Base-by-base conservation (phyloP, 768 basidiomycete species). In the Boletus eberwhitei region DNA sequence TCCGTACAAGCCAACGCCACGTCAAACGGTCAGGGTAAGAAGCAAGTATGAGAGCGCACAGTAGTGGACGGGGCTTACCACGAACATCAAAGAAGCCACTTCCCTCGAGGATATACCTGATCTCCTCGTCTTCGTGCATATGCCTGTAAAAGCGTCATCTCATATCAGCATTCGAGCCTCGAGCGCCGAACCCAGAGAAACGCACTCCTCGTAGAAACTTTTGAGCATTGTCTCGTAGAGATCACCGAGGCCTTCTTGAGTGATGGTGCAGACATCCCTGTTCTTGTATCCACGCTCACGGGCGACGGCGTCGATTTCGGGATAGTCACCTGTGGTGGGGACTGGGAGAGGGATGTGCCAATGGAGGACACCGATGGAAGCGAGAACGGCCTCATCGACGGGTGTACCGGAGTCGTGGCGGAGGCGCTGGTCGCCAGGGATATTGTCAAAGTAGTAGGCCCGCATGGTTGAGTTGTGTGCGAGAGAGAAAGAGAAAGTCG, bases 91-190 rank as follows among this genome's bases (percentile, higher is more conserved):
- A 98, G 77, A 85, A 98, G 0, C 93, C 94, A 36, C 82, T 84
- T n/a, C 95, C 95, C 1, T 80, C 77, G 38, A 93, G 78, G 61
- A 95, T 84, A 63, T 90, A 98, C 8, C 94, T 79, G 64, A 95
- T 96, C 72, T 98, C 94, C 65, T 98, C 94, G 63, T 97, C 94
- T 70, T 97, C 93, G 63, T 97, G 95, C 77, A 98, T 81, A 63
- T 97, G 93, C 63, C 90, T 91, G 60, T 26, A 0, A 5, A 24
- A 24, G 24, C 49, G 16, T 8, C 0, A 31, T n/a, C 14, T 38
- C 29, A 36, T 24, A 45, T 60, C 43, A 51, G 43, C 51, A 49
- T 8, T 12, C 39, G 14, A 48, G 11, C 17, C 13, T 13, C 7
- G 38, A 13, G 22, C 12, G 2, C 13, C 5, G 31, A 12, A 9